Conservation (phyloP, 345 rosid species). For the Pugionium dolabratum region DNA sequence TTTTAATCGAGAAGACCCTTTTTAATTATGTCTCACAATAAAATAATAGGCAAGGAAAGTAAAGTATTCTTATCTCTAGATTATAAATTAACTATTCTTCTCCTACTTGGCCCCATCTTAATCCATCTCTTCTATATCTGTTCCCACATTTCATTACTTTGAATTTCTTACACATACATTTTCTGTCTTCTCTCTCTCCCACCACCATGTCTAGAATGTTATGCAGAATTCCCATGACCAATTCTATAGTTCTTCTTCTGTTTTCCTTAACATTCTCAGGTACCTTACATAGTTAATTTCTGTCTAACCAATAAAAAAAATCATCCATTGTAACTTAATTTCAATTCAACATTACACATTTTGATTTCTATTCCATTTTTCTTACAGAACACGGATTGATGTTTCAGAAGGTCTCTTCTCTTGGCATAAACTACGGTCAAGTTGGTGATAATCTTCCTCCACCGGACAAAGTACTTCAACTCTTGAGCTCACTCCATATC, state of each 20-base stretch:
- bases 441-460: slow-evolving; percentile 74
- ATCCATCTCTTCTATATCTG: slow-evolving; percentile 32
- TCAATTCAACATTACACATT: background rate
- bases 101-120: slow-evolving; percentile 27
- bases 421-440: slow-evolving; percentile 96
- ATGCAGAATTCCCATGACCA: slow-evolving; percentile 36
- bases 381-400: slow-evolving; percentile 49
- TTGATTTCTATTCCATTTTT: background rate
- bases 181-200: slow-evolving; percentile 14
- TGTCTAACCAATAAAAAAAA: background rate
- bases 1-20: slow-evolving; percentile 21
- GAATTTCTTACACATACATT: slow-evolving; percentile 34
- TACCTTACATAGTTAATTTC: slow-evolving; percentile 23
- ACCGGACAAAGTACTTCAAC: slow-evolving; percentile 67
- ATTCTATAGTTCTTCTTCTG: slow-evolving; percentile 44
- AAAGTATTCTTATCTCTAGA: slow-evolving; percentile 48
- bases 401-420: slow-evolving; percentile 49
- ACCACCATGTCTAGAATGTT: slow-evolving; percentile 38
- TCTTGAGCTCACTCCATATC: slow-evolving; percentile 60
- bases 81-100: slow-evolving; percentile 19
- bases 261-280: slow-evolving; percentile 50
- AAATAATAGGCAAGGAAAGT: slow-evolving; percentile 50
- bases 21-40: slow-evolving; percentile 13
- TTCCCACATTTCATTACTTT: slow-evolving; percentile 23
- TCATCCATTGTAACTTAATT: background rate